A percentile compares a stretch with the other conserved stretches of the same genome.
Evolutionary conservation across 2,329 filamentous ascomycete genomes (phyloP).

Genomic region (Colletotrichum agaves): DNA sequence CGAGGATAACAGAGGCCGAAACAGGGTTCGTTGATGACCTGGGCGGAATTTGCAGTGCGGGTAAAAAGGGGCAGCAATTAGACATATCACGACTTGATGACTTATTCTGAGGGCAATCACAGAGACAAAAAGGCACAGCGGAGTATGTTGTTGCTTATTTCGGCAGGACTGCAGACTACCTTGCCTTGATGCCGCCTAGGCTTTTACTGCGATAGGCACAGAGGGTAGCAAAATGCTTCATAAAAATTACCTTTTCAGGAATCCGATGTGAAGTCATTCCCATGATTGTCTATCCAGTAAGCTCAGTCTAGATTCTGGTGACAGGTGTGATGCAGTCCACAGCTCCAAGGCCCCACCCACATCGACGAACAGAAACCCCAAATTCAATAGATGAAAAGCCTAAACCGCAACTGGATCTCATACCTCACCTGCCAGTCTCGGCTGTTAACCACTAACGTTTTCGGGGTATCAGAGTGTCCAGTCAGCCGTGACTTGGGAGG

Average conservation of each 20-base stretch:
- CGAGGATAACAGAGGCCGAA: not conserved
- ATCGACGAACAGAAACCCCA: conserved; percentile 32
- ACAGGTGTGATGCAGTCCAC: conserved; percentile 1
- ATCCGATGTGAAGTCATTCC: no score
- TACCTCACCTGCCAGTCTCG: not conserved
- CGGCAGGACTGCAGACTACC: no score
- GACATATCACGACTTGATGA: conserved; percentile 26
- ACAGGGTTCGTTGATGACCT: not conserved
- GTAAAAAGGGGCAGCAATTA: not conserved
- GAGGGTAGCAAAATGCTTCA: no score
- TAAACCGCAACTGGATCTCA: not conserved
- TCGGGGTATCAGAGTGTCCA: not conserved
- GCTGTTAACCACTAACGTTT: not conserved
- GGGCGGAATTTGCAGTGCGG: not conserved
- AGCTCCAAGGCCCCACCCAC: conserved; percentile 29
- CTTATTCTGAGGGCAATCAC: not conserved
- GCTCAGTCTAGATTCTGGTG: not conserved
- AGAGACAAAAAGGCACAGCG: not conserved
- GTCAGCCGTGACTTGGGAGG: not conserved
- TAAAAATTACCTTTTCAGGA: no score
- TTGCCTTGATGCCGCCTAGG: no score
- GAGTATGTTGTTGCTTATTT: not conserved
- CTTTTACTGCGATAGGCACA: no score
- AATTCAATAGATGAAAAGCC: conserved; percentile 31
- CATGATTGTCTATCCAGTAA: no score